Base-by-base conservation (phyloP, 305 asterid species). In the Fraxinus platypoda region DNA sequence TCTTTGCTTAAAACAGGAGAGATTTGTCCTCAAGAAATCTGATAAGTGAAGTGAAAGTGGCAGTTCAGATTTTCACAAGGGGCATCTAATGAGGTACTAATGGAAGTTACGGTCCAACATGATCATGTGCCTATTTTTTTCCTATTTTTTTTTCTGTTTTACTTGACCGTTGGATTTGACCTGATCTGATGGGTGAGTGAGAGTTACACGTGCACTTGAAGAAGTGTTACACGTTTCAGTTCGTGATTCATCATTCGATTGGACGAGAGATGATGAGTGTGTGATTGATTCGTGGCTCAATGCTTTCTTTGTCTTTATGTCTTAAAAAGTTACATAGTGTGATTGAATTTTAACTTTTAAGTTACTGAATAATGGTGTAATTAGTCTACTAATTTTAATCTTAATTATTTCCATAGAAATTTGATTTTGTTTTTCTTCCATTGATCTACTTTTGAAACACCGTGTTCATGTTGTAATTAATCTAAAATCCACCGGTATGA, bases 1-100 rank as follows among this genome's bases (percentile, higher is more conserved):
- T 82, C 81, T 83, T 90, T 87, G 92, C 88, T 92, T 92, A 74
- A 82, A 83, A 87, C 87, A 84, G 74, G 88, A 81, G 89, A 82
- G 81, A 85, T 80, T 88, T 78, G 84, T 73, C 74, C 37, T 49
- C 77, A 78, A 35, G 83, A 78, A 62, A 62, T 88, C 78, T 78
- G 86, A 81, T 62, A 76, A 46, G 82, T n/a, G 59, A 73, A 80
- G 72, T 80, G 83, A 74, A 54, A 81, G 46, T 37, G 80, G 75
- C 62, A 74, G 80, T 81, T 75, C 68, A 37, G 77, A 78, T 15
- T 49, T 52, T 72, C 41, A 21, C 62, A 77, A 30, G 74, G 62
- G 85, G 71, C 81, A 49, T 38, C 70, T 78, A 81, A 80, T 78
- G 84, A 30, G 78, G 77, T 30, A 78, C 72, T 43, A 41, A 28